Evolutionary conservation across 1,284 basidiomycete genomes (phyloP), one percentile per base, ranked within the genome.

Genomic region (Ganoderma lucidum): DNA sequence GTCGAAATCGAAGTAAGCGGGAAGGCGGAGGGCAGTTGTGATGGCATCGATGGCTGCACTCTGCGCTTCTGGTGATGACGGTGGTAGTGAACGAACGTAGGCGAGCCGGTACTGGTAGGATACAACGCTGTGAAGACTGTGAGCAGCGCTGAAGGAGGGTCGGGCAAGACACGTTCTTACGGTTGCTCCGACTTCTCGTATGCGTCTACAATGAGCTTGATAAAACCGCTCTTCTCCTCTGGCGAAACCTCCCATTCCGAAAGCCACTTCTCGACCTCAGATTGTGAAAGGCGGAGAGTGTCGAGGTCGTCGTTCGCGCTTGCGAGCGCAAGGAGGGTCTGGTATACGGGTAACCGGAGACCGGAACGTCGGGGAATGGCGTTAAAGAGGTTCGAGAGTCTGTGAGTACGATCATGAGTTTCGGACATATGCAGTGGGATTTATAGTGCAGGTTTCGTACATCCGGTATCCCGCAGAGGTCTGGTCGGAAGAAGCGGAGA

Each of bases 341-440:
- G 84, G 76, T 93, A 93, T 59, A 93, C 90, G 15, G 84, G 75
- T 58, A 90, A 81, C 37, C 95, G 90, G 66, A 93, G 83, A 14
- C 89, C 77, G 6, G 95, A 96, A 55, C 83, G 83, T 66, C 89
- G 85, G 32, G 95, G 92, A 30, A 93, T 84, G 23, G 90, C 87
- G 80, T 97, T 97, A 88, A 96, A 97, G 44, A 96, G 83, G 81
- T 96, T 96, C 64, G 94, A 92, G 41, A 97, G 82, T 78, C 96
- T 96, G 74, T 67, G 66, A 62, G 63, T 1, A 35, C 37, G 35
- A 35, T 56, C 32, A 61, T 37, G 30, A 69, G 44, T 53, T 61
- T 61, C 64, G 58, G 30, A 72, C 55, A 17, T 61, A 63, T 66
- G 35, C 56, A 6, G 35, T 48, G 67, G 32, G 14, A 51, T 3